Conservation (phyloP, 352 stramenopile genomes). For the Pythium apleroticum region DNA sequence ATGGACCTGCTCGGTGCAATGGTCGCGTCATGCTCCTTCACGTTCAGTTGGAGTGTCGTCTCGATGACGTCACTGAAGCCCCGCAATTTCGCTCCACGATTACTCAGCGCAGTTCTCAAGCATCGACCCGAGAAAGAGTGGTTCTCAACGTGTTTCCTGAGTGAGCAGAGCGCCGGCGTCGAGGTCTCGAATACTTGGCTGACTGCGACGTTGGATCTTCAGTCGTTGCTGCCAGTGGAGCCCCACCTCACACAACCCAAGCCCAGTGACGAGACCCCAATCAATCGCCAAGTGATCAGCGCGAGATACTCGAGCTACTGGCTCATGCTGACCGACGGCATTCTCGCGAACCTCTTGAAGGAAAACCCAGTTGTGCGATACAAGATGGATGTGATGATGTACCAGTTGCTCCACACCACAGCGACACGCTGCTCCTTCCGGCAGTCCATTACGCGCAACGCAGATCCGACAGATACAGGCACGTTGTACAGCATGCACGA, state of each 20-base stretch:
- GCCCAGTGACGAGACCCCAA: not conserved
- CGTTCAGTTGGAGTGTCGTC: slow-evolving; percentile 63
- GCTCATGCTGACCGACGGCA: slow-evolving; percentile 65
- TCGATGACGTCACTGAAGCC: slow-evolving; percentile 38
- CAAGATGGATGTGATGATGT: slow-evolving; percentile 53
- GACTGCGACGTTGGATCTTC: slow-evolving; percentile 61
- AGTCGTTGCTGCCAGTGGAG: slow-evolving; percentile 26
- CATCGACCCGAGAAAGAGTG: slow-evolving; percentile 61
- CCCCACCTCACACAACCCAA: not conserved
- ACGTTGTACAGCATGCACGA: slow-evolving; percentile 65
- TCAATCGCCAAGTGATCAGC: not conserved
- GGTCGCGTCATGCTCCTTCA: slow-evolving; percentile 54
- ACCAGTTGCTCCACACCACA: slow-evolving; percentile 44
- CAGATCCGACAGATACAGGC: slow-evolving; percentile 25
- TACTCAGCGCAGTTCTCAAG: slow-evolving; percentile 61
- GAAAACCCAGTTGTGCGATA: slow-evolving; percentile 40
- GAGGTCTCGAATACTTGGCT: slow-evolving; percentile 66
- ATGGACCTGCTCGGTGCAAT: slow-evolving; percentile 68
- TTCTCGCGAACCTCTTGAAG: slow-evolving; percentile 56
- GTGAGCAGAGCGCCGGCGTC: slow-evolving; percentile 47
- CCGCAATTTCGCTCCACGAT: slow-evolving; percentile 52
- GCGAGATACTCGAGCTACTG: slow-evolving; percentile 60
- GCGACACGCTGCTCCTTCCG: slow-evolving; percentile 44
- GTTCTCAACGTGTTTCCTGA: slow-evolving; percentile 65
- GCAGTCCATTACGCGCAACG: slow-evolving; percentile 23